Evolutionary conservation across 2,329 filamentous ascomycete genomes (phyloP).

Genomic region (Gremmenia infestans): DNA sequence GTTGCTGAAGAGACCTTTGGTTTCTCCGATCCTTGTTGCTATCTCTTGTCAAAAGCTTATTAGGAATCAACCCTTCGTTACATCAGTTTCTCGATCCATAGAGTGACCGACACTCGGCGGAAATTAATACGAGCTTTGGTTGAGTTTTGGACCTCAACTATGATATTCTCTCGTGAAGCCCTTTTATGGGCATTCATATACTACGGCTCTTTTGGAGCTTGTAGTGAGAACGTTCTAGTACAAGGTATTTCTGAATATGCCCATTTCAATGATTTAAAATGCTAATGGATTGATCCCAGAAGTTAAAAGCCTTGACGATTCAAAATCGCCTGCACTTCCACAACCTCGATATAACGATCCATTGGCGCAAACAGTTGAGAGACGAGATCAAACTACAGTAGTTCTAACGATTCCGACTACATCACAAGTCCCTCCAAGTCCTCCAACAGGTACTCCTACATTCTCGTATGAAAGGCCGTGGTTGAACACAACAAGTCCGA

Average conservation of each 20-base stretch:
- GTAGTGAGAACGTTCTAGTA: not conserved
- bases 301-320: not conserved
- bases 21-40: not conserved
- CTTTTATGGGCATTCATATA: conserved; percentile 14
- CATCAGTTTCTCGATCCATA: conserved; percentile 2
- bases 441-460: no score
- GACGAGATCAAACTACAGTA: not conserved
- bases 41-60: not conserved
- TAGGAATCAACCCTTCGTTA: conserved; percentile 2
- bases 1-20: conserved; percentile 3
- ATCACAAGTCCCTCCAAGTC: no score
- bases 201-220: conserved; percentile 7
- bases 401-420: not conserved
- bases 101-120: conserved; percentile 4
- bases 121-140: not conserved
- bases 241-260: conserved; percentile 4
- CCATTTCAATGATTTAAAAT: not conserved
- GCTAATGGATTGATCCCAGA: not conserved
- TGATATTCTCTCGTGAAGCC: conserved; percentile 11
- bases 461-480: no score
- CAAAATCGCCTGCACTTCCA: not conserved
- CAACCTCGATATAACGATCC: not conserved
- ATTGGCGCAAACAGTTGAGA: not conserved
- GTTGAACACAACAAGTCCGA: no score
- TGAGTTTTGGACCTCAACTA: conserved; percentile 2